Conservation (phyloP, 2,329 filamentous ascomycete species). For the Phialophora tarda region DNA sequence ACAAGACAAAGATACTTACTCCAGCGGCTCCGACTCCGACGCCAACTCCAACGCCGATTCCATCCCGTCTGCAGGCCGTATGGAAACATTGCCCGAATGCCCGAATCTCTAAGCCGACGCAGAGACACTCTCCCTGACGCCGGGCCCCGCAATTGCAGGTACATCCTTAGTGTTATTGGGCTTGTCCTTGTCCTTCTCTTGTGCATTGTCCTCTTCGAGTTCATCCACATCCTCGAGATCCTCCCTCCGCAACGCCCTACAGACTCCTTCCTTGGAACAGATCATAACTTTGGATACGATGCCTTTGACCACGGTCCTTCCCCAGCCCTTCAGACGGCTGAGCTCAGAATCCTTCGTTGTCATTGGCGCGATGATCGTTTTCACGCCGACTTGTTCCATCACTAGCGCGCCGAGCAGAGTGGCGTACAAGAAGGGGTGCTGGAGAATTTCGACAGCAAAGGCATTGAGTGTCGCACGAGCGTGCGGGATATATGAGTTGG, state of each 20-base stretch:
- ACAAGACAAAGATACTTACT: not conserved
- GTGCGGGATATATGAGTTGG: slow-evolving; percentile 56
- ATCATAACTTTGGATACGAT: slow-evolving; percentile 36
- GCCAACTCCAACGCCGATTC: not conserved
- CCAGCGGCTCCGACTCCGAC: not conserved
- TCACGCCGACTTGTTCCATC: slow-evolving; percentile 71
- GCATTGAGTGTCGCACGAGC: slow-evolving; percentile 78
- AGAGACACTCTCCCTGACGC: slow-evolving; percentile 10
- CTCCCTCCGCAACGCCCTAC: slow-evolving; percentile 34
- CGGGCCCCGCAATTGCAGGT: too few species aligned
- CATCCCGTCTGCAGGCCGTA: not conserved
- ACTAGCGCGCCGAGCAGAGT: slow-evolving; percentile 79
- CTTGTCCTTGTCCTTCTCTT: slow-evolving; percentile 10
- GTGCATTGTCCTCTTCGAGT: slow-evolving; percentile 21
- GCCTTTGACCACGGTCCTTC: slow-evolving; percentile 36
- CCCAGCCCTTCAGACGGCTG: slow-evolving; percentile 35
- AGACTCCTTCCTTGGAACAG: slow-evolving; percentile 35
- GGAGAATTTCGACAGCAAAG: slow-evolving; percentile 88
- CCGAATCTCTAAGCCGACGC: not conserved
- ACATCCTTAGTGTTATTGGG: not conserved
- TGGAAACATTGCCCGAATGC: not conserved
- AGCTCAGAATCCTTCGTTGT: slow-evolving; percentile 34
- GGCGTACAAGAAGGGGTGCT: slow-evolving; percentile 91
- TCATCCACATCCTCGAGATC: slow-evolving; percentile 37
- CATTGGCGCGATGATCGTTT: slow-evolving; percentile 58